Percentiles rank a stretch among this genome's conserved stretches.
Conservation (phyloP, 139 green algal species). For the Trebouxia sp. region DNA sequence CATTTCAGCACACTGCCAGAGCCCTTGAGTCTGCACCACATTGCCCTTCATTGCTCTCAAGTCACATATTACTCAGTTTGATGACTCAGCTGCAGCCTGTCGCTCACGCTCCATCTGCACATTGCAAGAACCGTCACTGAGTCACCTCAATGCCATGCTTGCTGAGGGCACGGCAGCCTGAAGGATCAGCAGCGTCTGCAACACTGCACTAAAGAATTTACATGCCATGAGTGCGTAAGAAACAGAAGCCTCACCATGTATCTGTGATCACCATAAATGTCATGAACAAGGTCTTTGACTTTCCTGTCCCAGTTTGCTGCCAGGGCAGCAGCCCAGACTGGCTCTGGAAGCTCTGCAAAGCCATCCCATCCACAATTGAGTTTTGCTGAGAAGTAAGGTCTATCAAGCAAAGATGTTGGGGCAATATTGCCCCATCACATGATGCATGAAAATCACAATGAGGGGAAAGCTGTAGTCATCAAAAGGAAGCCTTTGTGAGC, state of each 20-base stretch:
- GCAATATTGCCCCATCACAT: too few relatives aligned
- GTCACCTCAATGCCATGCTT: too few relatives aligned
- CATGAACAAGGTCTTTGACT: conserved; percentile 22
- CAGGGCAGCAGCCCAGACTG: conserved; percentile 35
- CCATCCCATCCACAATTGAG: neutral
- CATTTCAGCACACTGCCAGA: too few relatives aligned
- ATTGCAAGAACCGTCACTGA: too few relatives aligned
- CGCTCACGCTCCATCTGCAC: conserved; percentile 12
- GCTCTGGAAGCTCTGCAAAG: conserved; percentile 20
- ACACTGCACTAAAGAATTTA: too few relatives aligned
- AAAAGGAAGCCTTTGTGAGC: too few relatives aligned
- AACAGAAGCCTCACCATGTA: conserved; percentile 28
- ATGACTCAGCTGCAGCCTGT: neutral
- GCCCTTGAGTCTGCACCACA: too few relatives aligned
- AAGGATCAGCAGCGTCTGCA: neutral
- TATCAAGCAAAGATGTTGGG: too few relatives aligned
- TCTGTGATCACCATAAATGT: conserved; percentile 34
- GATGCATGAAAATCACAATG: conserved; percentile 19
- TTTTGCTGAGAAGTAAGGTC: too few relatives aligned
- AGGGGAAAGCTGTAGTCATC: neutral
- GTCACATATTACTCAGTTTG: too few relatives aligned
- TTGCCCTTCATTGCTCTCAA: too few relatives aligned
- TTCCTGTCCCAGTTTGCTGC: conserved; percentile 28
- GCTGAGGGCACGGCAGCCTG: neutral
- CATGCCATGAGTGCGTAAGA: too few relatives aligned